phyloP scores from a whole-genome alignment of 1,284 basidiomycete species.

The Trametes pubescens region DNA sequence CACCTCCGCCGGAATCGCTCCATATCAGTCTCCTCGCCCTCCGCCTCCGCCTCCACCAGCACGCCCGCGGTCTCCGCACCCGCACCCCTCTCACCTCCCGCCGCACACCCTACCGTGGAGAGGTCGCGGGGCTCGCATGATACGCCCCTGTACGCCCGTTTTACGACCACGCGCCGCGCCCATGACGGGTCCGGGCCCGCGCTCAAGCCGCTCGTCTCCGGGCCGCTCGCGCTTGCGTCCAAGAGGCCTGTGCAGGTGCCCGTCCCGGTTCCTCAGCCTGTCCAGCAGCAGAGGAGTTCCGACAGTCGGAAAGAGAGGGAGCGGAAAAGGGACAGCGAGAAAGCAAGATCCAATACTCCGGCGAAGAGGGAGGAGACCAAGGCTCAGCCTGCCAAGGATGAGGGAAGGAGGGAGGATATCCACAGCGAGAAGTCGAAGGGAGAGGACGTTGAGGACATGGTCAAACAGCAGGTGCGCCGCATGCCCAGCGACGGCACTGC shows the following conservation, averaged over 20 bases:
- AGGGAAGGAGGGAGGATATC: not conserved
- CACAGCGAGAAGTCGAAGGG: not conserved
- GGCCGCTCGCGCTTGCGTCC: constrained; percentile 38
- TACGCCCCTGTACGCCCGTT: constrained; percentile 44
- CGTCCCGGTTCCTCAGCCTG: not conserved
- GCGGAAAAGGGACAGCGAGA: constrained; percentile 11
- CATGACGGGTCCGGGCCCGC: constrained; percentile 15
- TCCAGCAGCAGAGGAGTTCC: constrained; percentile 16
- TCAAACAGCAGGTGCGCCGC: constrained; percentile 20
- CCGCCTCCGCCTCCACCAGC: constrained; percentile 21
- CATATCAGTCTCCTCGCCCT: constrained; percentile 28
- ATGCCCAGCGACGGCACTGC: constrained; percentile 23
- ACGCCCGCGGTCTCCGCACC: constrained; percentile 22
- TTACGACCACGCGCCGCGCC: constrained; percentile 31
- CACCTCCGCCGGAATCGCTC: constrained; percentile 39
- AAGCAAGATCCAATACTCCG: not conserved
- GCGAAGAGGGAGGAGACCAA: not conserved
- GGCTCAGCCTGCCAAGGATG: not conserved
- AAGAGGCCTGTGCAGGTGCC: constrained; percentile 13
- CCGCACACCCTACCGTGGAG: not conserved
- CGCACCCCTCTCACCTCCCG: constrained; percentile 17
- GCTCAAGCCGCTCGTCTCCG: constrained; percentile 40
- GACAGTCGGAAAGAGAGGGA: constrained; percentile 14
- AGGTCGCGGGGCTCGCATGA: constrained; percentile 12
- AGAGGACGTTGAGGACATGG: not conserved